These are phyloP conservation scores for Leptographium flavum DNA, from an alignment of 2,329 filamentous ascomycete genomes.

Conservation along the genomic window DNA sequence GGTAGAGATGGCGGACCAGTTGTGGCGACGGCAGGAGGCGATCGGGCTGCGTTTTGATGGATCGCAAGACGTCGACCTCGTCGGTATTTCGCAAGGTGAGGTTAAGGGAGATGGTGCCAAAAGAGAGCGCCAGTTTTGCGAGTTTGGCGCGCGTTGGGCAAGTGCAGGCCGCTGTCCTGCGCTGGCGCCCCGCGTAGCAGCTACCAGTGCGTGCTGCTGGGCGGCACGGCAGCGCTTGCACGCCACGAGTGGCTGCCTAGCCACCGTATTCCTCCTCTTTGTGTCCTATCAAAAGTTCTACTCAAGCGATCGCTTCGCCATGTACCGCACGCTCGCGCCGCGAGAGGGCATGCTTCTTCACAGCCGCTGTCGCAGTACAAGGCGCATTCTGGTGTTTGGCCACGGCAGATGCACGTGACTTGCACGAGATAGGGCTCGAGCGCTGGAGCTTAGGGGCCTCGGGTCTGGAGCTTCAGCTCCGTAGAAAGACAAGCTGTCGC, in stretches of 20 bases:
- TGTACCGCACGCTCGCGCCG: neutral
- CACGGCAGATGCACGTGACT: neutral
- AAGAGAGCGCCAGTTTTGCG: conserved; percentile 9
- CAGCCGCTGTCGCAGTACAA: neutral
- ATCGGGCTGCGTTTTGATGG: conserved; percentile 35
- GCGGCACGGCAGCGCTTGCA: too few species aligned
- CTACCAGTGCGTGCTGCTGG: neutral
- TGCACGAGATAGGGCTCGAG: neutral
- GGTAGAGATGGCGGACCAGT: conserved; percentile 31
- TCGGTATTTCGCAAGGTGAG: conserved; percentile 11
- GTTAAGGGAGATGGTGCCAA: conserved; percentile 11
- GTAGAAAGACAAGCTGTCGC: too few species aligned
- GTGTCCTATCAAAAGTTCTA: too few species aligned
- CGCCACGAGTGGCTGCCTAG: too few species aligned
- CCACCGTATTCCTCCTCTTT: too few species aligned
- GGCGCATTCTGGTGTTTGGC: neutral
- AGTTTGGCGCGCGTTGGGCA: neutral
- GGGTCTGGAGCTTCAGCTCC: neutral
- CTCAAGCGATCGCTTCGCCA: too few species aligned
- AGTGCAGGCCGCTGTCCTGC: neutral
- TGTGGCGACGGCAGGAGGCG: conserved; percentile 27
- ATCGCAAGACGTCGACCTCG: conserved; percentile 31
- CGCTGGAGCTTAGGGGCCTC: neutral
- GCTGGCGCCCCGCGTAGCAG: neutral
- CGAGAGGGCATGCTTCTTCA: neutral